Base-by-base conservation (phyloP, 1,139 yeast genomes). In the Geotrichum europaeum region DNA sequence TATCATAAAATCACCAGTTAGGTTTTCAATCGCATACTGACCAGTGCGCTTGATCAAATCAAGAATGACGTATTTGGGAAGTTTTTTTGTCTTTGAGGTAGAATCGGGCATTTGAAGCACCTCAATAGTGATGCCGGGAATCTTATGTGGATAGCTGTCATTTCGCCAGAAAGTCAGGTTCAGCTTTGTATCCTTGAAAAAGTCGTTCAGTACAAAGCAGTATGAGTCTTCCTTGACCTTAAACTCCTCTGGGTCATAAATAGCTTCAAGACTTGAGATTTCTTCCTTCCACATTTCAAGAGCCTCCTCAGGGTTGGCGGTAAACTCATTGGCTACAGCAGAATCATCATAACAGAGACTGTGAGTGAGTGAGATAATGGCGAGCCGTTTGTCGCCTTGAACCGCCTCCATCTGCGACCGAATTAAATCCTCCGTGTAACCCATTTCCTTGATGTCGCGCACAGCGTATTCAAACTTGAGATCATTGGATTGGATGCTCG, bases 31-130 rank as follows among this genome's bases (percentile, higher is more conserved):
- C 4, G 78, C 76, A 36, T 71, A 71, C 7, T 69, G 71, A 6
- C 75, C 74, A 0, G 75, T 72, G 50, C 80, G 80, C 30, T 81
- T 76, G 1, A 87, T 70, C 1, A 87, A 79, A 12, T 91, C 85
- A 22, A 87, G 71, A 64, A 88, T 86, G 62, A 90, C 84, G 69
- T 90, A 92, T 67, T 82, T 86, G 9, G 97, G 95, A 47, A 89
- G 72, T 5, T 40, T 40, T 18, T 40, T 40, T 6, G 18, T 40
- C 56, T 79, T 80, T 65, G 77, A 78, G 2, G 79, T 74, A 20
- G 55, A 58, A 5, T 65, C 59, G 10, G 47, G 47, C 47, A 40
- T 40, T n/a, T 40, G 47, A n/a, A 40, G 10, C 47, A 40, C 47
- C 58, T 68, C 68, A 4, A 73, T 58, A 1, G 70, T 68, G 13